Base-by-base conservation (phyloP, 2,329 filamentous ascomycete genomes). In the Xylariaceae sp. region DNA sequence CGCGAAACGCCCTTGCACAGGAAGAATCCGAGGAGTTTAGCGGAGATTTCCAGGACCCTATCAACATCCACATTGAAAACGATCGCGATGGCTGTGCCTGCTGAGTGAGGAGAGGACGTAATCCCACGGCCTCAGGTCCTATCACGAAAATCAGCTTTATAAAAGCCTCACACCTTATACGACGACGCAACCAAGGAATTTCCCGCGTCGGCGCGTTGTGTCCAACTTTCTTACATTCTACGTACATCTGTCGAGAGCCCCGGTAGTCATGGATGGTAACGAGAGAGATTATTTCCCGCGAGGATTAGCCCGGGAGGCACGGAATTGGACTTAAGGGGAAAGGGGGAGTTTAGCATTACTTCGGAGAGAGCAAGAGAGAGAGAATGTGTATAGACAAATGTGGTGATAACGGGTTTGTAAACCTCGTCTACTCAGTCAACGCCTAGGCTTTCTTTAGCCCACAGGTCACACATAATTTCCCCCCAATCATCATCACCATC, bases 1-100 rank as follows among this genome's bases (percentile, higher is more conserved):
- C 94, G 67, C 87, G 92, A 72, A 96, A 97, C 72, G 94, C 94
- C 15, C 83, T 99, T 50, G 90, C 90, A 15, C 94, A 99, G 77
- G 94, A 99, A 78, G 94, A 97, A 77, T 93, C 92, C 1, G 93
- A 97, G 73, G 94, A 99, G 75, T 99, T 95, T 77, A 95, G 89
- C 74, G 92, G 92, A 61, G 94, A 97, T 74, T 99, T 96, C 80
- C 91, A 92, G 71, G 94, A 97, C 73, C 93, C 93, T 54, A 97
- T 99, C 77, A 96, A 96, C 75, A 97, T 99, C 74, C 91, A 96
- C 76, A 89, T 97, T 68, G 92, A 96, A 77, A 92, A 91, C 74
- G 90, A 95, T 70, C 87, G 90, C 69, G 91, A 96, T 71, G 92
- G 92, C 59, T 99, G 94, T 76, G 87, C 92, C 69, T 99, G 94